Conservation (phyloP, 192 early-diverging fungal species). For the Coemansia sp. region DNA sequence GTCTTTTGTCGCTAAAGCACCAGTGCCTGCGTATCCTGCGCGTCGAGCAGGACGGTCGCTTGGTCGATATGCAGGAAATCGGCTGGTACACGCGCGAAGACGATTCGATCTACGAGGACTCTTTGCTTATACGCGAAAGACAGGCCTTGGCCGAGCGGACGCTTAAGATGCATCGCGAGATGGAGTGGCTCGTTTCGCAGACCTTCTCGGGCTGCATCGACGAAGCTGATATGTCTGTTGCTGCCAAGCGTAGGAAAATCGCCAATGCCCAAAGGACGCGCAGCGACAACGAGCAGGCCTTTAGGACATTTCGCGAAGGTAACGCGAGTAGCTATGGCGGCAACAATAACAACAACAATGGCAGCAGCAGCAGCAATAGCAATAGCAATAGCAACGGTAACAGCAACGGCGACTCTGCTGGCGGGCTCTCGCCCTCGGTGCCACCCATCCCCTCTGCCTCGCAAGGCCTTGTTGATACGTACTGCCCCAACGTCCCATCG, state of each 20-base stretch:
- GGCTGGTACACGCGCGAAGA: conserved; percentile 49
- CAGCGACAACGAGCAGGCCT: not conserved
- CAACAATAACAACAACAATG: not conserved
- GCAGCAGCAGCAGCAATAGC: not conserved
- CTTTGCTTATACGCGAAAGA: conserved; percentile 24
- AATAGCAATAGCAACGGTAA: not conserved
- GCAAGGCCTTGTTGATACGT: not conserved
- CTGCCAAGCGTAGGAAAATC: conserved; percentile 15
- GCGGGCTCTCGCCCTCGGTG: not conserved
- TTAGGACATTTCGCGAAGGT: not conserved
- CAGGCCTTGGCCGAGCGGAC: conserved; percentile 8
- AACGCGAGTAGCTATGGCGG: too few relatives aligned
- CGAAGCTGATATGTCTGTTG: conserved; percentile 13
- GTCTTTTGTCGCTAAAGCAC: conserved; percentile 45
- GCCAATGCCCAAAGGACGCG: not conserved
- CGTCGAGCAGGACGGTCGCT: conserved; percentile 22
- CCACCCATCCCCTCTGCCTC: not conserved
- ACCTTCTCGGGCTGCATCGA: conserved; percentile 22
- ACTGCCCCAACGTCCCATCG: not conserved
- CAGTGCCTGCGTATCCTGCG: conserved; percentile 48
- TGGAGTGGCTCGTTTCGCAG: not conserved
- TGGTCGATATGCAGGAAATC: conserved; percentile 39
- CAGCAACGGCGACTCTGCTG: not conserved
- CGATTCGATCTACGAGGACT: conserved; percentile 36
- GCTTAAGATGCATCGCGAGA: conserved; percentile 13